Evolutionary conservation across 2,329 filamentous ascomycete species (phyloP), one percentile per base, ranked within the genome.

Genomic region (Alternaria solani): DNA sequence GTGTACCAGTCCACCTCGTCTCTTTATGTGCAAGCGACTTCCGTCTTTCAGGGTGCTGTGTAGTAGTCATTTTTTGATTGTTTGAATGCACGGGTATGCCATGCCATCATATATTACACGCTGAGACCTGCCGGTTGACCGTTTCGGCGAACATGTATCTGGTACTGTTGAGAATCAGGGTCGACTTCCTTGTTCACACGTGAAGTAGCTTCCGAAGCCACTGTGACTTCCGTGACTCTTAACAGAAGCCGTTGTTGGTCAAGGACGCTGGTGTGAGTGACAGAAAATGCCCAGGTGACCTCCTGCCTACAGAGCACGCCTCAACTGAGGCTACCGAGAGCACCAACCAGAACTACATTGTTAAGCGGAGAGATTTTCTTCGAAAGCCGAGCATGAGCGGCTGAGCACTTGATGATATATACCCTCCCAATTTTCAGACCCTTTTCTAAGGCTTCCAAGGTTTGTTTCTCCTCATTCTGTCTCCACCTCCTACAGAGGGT

Each of bases 151-250:
- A n/a, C 7, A 26, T 25, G n/a, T 1, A 49, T 49, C 12, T 26
- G 46, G 46, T 49, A 49, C 46, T 49, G 46, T 26, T 49, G 46
- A 49, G 46, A 16, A 8, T n/a, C 32, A 49, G 46, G 32, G 46
- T 26, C 30, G 2, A 38, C 14, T n/a, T n/a, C 16, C 14, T 8
- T 49, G 8, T 49, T 23, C 20, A 36, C 20, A 34, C 11, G 44
- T 32, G 32, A 14, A 48, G 18, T n/a, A 11, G 28, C 28, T 5
- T 20, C 18, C 38, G 20, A 20, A 4, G 34, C 12, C 34, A 36
- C 16, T 36, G 36, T 16, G 32, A 0, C 46, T 36, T 36, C 18
- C 11, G 38, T 41, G 38, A 12, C 38, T 23, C 18, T 25, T 14
- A 14, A 49, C 46, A 7, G 20, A 4, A n/a, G 20, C 20, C 6